Conservation (phyloP, 2,329 filamentous ascomycete genomes). For the Exophiala spinifera region DNA sequence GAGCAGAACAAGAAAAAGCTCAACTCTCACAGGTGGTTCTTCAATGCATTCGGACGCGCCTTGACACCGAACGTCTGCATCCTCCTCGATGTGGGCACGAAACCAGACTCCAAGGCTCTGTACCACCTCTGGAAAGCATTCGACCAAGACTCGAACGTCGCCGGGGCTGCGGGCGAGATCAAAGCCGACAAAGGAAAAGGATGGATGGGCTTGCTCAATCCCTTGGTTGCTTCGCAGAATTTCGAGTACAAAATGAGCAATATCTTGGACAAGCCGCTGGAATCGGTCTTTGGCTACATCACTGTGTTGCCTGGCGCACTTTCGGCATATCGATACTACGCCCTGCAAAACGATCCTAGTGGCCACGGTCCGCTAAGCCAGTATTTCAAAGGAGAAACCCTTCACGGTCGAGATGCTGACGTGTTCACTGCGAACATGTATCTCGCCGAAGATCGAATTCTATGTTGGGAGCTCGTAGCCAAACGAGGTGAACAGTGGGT, state of each 20-base stretch:
- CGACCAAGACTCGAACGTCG: slow-evolving; percentile 94
- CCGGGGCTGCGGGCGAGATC: slow-evolving; percentile 94
- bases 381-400: slow-evolving; percentile 98
- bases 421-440: slow-evolving; percentile 99
- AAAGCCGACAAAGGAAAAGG: slow-evolving; percentile 91
- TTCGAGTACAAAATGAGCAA: slow-evolving; percentile 99
- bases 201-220: slow-evolving; percentile 82
- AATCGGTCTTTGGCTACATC: slow-evolving; percentile 97
- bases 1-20: slow-evolving; percentile 97
- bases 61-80: slow-evolving; percentile 97
- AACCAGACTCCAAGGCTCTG: slow-evolving; percentile 82
- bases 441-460: slow-evolving; percentile 94
- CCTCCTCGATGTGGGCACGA: slow-evolving; percentile 91
- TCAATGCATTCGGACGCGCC: slow-evolving; percentile 92
- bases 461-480: slow-evolving; percentile 96
- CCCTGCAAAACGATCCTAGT: slow-evolving; percentile 92
- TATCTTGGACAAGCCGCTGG: slow-evolving; percentile 93
- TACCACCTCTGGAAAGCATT: slow-evolving; percentile 99
- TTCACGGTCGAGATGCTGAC: slow-evolving; percentile 93
- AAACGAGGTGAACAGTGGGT: slow-evolving; percentile 96
- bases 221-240: slow-evolving; percentile 92
- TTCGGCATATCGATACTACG: slow-evolving; percentile 92
- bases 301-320: slow-evolving; percentile 93
- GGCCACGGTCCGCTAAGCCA: slow-evolving; percentile 93
- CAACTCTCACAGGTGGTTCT: slow-evolving; percentile 98